phyloP scores from a whole-genome alignment of 208 protist genomes.

The Novymonas esmeraldas region DNA sequence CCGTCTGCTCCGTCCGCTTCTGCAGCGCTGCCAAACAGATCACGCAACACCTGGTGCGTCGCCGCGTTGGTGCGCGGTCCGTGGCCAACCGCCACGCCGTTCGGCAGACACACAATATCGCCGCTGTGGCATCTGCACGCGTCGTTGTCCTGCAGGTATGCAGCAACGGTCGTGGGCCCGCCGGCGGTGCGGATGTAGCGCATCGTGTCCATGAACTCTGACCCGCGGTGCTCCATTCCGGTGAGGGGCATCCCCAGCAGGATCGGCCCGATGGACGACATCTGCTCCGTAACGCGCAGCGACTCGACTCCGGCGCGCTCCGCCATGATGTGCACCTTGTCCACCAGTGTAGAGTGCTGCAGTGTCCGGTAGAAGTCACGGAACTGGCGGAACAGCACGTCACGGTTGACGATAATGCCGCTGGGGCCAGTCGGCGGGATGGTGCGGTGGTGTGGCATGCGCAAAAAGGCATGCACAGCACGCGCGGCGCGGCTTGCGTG shows the following conservation, averaged over 20 bases:
- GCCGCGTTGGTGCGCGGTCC: constrained; percentile 87
- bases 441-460: constrained; percentile 80
- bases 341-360: constrained; percentile 85
- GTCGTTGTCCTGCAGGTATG: constrained; percentile 86
- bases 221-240: constrained; percentile 84
- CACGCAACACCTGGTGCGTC: constrained; percentile 75
- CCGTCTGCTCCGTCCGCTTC: background rate
- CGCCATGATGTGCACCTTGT: constrained; percentile 91
- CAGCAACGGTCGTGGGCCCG: constrained; percentile 70
- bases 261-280: constrained; percentile 77
- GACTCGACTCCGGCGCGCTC: constrained; percentile 74
- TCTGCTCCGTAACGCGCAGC: constrained; percentile 81
- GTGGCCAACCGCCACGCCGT: constrained; percentile 85
- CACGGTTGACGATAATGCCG: constrained; percentile 89
- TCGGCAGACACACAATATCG: constrained; percentile 86
- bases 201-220: constrained; percentile 90
- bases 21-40: constrained; percentile 47
- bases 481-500: constrained; percentile 9
- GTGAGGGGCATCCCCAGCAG: constrained; percentile 85
- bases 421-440: constrained; percentile 82
- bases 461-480: constrained; percentile 88
- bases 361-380: constrained; percentile 90
- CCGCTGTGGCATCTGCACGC: constrained; percentile 85
- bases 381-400: constrained; percentile 89
- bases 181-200: constrained; percentile 85